Evolutionary conservation across 202 grass and related monocot genomes (phyloP), one percentile per base, ranked within the genome.

Genomic region (Saccharum hybrid): DNA sequence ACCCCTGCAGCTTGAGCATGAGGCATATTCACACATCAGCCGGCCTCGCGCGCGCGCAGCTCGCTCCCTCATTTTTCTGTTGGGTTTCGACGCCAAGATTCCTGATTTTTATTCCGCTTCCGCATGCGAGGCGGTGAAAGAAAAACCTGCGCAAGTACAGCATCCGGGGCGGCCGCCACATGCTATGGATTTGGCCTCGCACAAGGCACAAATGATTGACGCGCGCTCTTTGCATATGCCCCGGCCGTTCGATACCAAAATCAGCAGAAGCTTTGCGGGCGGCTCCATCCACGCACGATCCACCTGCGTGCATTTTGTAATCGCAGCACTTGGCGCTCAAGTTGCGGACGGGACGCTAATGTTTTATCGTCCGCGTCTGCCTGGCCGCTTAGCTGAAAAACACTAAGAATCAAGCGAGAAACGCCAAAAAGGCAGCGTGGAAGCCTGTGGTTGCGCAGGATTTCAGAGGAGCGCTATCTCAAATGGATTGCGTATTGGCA

Each of bases 111-210:
- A 68, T 79, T 78, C 18, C 19, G 48, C 43, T 34, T 52, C 45
- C 28, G 51, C 21, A 26, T 8, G 23, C 77, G 46, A 79, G 63
- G 4, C 31, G 36, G n/a, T 42, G 79, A 78, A 82, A 89, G 68
- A 82, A 82, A 86, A 79, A 4, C 12, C 19, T 1, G 68, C 6
- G 30, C 74, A 63, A 79, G 68, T 74, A 79, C 73, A 86, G 39
- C n/a, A 37, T 23, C 15, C n/a, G 43, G 66, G 72, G 65, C 83
- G 73, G 79, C 60, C 37, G 83, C 83, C 83, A 86, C 79, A 90
- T 86, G 83, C 31, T 26, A 30, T 0, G 41, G 83, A 82, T 86
- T 78, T 86, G 59, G 64, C 51, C 15, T 15, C 40, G 72, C 54
- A 12, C 36, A 76, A 77, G 81, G 71, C 40, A 7, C 38, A 81